phyloP scores from a whole-genome alignment of 495 filamentous ascomycete genomes.

The Podospora appendiculata region DNA sequence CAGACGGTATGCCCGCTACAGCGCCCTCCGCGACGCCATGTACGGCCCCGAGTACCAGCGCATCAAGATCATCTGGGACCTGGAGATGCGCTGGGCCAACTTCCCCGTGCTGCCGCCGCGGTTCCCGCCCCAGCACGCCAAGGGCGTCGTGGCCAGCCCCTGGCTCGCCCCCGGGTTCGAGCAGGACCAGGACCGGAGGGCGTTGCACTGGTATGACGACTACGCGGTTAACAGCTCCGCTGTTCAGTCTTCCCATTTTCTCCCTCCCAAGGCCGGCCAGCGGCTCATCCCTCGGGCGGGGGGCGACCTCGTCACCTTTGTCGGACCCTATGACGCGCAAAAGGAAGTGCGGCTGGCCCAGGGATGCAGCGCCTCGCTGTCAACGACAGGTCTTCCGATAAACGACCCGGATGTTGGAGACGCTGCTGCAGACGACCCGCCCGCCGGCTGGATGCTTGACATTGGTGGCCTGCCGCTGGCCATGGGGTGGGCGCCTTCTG shows the following conservation, averaged over 20 bases:
- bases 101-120: slow-evolving; percentile 32
- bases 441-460: slow-evolving; percentile 36
- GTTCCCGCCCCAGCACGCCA: slow-evolving; percentile 12
- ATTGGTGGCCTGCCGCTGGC: slow-evolving; percentile 36
- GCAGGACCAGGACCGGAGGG: slow-evolving; percentile 16
- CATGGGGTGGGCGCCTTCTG: slow-evolving; percentile 36
- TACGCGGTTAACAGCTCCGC: slow-evolving; percentile 8
- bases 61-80: slow-evolving; percentile 29
- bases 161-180: slow-evolving; percentile 31
- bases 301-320: slow-evolving; percentile 22
- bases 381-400: slow-evolving; percentile 6
- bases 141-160: slow-evolving; percentile 27
- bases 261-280: slow-evolving; percentile 14
- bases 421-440: slow-evolving; percentile 8
- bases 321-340: slow-evolving; percentile 31
- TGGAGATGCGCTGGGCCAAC: slow-evolving; percentile 31
- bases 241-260: slow-evolving; percentile 15
- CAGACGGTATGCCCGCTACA: slow-evolving; percentile 35
- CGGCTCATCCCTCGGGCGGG: slow-evolving; percentile 22
- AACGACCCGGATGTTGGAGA: slow-evolving; percentile 12
- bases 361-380: slow-evolving; percentile 21
- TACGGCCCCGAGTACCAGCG: slow-evolving; percentile 32
- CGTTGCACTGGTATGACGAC: slow-evolving; percentile 22
- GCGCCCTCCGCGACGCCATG: slow-evolving; percentile 33
- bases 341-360: slow-evolving; percentile 25